Evolutionary conservation across 257 asterid genomes (phyloP).

Genomic region (Ophiorrhiza pumila): DNA sequence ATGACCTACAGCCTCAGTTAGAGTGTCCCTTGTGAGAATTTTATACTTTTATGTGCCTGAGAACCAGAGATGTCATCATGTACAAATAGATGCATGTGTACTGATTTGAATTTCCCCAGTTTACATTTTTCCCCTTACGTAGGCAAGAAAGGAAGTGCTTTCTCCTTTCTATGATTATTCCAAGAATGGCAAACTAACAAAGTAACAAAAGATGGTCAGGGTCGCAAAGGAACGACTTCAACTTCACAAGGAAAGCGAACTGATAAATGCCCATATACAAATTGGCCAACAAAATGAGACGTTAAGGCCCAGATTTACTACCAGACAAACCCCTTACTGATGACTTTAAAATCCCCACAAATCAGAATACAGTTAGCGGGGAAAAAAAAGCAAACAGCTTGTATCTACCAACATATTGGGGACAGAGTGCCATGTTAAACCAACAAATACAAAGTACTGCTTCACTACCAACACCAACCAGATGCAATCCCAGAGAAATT

Average conservation of each 20-base stretch:
- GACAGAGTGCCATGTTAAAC: neutral
- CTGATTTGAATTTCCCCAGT: neutral
- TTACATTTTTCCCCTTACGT: neutral
- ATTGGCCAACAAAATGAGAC: too few relatives aligned
- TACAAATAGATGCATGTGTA: neutral
- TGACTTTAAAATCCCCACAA: too few relatives aligned
- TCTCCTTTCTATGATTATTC: neutral
- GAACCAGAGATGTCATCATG: neutral
- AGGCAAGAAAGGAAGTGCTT: neutral
- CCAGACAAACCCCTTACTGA: neutral
- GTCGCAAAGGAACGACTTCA: neutral
- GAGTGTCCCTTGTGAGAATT: neutral
- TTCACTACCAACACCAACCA: neutral
- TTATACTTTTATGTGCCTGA: neutral
- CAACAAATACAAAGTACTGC: neutral
- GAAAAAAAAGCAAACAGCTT: neutral
- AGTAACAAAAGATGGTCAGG: neutral
- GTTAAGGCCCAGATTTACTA: neutral
- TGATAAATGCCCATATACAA: neutral
- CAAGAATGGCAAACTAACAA: neutral
- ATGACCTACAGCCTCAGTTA: neutral
- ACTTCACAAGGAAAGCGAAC: neutral
- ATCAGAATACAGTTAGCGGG: neutral
- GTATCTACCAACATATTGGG: neutral
- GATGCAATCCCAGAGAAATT: neutral